Base-by-base conservation (phyloP, 805 yeast species). In the Candida odintsovae region DNA sequence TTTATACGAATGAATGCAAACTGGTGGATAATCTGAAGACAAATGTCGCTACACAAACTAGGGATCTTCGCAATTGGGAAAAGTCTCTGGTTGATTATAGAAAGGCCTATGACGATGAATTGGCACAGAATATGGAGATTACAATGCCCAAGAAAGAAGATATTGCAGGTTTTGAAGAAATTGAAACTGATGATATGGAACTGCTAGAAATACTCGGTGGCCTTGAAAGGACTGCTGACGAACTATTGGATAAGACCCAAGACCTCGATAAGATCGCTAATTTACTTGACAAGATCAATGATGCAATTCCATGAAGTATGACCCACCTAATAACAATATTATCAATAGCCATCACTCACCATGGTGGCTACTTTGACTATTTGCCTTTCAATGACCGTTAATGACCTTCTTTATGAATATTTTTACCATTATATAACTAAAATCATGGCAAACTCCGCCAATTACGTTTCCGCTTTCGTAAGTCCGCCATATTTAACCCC, bases 1-100 rank as follows among this genome's bases (percentile, higher is more conserved):
- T 55, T 5, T 45, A 49, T 6, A 48, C 57, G 4, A 54, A 50
- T 40, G 62, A 59, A 31, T 9, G 50, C 19, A 45, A 52, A 21
- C 36, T 55, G n/a, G 46, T 57, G 2, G 46, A 53, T 1, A 43
- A 35, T 1, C 28, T 59, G 13, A 48, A 51, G 20, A 50, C 48
- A 16, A 23, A 55, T 1, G 25, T 50, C 11, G 38, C 33, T 1
- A 28, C 40, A 6, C 57, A 57, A 15, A 41, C 40, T 12, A 33
- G 25, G 8, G 50, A 56, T 6, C 26, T 45, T n/a, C 45, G 40
- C 12, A 46, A 44, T 6, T n/a, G 54, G 38, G 25, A 38, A 8
- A 43, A 45, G 25, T 52, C 47, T 20, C 47, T 52, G 1, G n/a
- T 37, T 3, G 43, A 54, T 1, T 59, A 50, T 43, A 43, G 49